These are phyloP conservation scores for Cronartium quercuum DNA, from an alignment of 1,284 basidiomycete species.

Conservation along the genomic window DNA sequence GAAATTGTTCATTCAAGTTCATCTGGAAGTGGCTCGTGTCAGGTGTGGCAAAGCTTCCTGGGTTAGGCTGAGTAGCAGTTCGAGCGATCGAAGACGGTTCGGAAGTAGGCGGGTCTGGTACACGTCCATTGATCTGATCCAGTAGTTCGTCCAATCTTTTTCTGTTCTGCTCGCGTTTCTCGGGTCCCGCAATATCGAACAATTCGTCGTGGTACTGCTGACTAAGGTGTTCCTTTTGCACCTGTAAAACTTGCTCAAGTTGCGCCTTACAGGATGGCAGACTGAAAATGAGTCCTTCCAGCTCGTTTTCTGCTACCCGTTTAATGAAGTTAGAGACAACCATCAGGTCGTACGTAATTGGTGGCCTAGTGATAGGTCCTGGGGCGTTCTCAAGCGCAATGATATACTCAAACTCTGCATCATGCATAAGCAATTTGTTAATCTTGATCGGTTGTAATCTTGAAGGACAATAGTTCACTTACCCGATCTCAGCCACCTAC, in stretches of 20 bases:
- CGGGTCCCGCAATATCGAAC: conserved; percentile 12
- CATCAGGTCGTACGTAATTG: conserved; percentile 28
- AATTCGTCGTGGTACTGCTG: conserved; percentile 13
- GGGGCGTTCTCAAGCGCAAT: conserved; percentile 3
- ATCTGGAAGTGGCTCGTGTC: conserved; percentile 28
- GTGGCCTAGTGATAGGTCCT: conserved; percentile 1
- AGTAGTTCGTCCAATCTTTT: conserved; percentile 5
- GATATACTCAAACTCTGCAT: conserved; percentile 28
- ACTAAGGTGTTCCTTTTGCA: conserved; percentile 3
- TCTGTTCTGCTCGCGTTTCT: conserved; percentile 16
- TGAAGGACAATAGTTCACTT: background rate
- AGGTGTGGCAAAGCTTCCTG: conserved; percentile 16
- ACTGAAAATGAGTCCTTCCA: conserved; percentile 17
- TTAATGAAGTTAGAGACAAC: conserved; percentile 26
- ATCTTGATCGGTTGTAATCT: too few relatives aligned
- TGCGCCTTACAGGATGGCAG: conserved; percentile 1
- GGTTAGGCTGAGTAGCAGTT: background rate
- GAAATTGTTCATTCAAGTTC: conserved; percentile 9
- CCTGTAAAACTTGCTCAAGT: background rate
- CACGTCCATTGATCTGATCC: background rate
- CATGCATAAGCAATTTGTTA: too few relatives aligned
- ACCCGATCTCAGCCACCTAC: conserved; percentile 34
- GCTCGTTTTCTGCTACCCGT: conserved; percentile 9
- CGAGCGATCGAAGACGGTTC: background rate
- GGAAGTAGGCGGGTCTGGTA: background rate